Evolutionary conservation across 2,329 filamentous ascomycete genomes (phyloP).

Genomic region (Cladosporium sp.): DNA sequence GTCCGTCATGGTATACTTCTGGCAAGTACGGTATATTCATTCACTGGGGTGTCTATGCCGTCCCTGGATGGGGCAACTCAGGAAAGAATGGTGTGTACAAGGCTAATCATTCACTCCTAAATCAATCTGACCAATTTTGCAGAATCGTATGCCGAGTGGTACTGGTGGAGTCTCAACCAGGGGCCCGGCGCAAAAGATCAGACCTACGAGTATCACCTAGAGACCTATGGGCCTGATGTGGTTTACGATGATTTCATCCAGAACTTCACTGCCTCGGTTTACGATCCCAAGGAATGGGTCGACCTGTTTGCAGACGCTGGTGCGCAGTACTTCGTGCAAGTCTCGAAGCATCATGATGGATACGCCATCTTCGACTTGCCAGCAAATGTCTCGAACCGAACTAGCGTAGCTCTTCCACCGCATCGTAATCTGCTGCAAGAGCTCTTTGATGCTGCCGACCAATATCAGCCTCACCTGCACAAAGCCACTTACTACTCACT

Average conservation of each 20-base stretch:
- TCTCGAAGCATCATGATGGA: slow-evolving; percentile 46
- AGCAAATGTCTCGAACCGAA: slow-evolving; percentile 38
- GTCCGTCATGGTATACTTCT: slow-evolving; percentile 50
- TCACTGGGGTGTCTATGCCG: slow-evolving; percentile 54
- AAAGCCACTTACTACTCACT: slow-evolving; percentile 43
- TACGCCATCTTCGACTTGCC: slow-evolving; percentile 44
- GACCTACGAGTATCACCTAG: slow-evolving; percentile 49
- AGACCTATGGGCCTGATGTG: slow-evolving; percentile 48
- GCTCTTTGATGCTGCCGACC: slow-evolving; percentile 41
- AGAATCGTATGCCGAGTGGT: slow-evolving; percentile 30
- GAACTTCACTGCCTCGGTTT: slow-evolving; percentile 50
- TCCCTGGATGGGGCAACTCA: slow-evolving; percentile 52
- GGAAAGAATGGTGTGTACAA: slow-evolving; percentile 37
- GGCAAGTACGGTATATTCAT: slow-evolving; percentile 59
- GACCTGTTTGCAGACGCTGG: slow-evolving; percentile 51
- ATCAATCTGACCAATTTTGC: neutral
- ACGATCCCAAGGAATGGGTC: slow-evolving; percentile 51
- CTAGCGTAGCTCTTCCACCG: slow-evolving; percentile 37
- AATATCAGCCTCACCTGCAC: slow-evolving; percentile 42
- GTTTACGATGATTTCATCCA: slow-evolving; percentile 55
- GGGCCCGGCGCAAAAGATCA: slow-evolving; percentile 39
- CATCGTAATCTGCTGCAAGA: slow-evolving; percentile 40
- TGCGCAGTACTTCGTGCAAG: slow-evolving; percentile 45
- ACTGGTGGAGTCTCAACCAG: slow-evolving; percentile 49
- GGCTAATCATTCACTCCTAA: too few relatives aligned